Evolutionary conservation across 495 filamentous ascomycete species (phyloP), one percentile per base, ranked within the genome.

Genomic region (Staphylotrichum longicolle): DNA sequence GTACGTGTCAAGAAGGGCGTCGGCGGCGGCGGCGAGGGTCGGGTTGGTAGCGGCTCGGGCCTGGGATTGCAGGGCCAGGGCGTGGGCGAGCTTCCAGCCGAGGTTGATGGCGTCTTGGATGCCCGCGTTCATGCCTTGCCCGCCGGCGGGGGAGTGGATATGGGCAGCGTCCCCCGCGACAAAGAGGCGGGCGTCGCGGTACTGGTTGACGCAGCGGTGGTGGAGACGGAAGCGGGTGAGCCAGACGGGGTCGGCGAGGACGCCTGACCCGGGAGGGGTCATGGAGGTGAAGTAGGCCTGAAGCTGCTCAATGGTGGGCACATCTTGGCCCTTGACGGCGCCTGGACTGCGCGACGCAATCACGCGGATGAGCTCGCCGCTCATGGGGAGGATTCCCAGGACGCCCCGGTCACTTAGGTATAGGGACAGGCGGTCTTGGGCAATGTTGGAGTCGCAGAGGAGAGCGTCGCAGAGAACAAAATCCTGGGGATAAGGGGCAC

Each of bases 61-160:
- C 63, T 41, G 14, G 27, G 12, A 15, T 49, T 62, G 47, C 2
- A 57, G 40, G 10, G 63, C 41, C 0, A 82, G 58, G 5, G 73
- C 75, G 7, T 69, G 55, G 2, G 68, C 73, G 27, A 83, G 68
- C 63, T 82, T 83, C 85, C 85, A 88, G 8, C 77, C 80, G 0
- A 87, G 74, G 54, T 86, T 85, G 41, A 85, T 72, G 0, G 83
- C 75, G 54, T 87, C 84, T 44, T 82, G 78, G 33, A 86, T 81
- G 0, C 85, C 83, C 0, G 80, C 81, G 63, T 88, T 88, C 77
- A 87, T 81, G 3, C 85, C 85, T 55, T 84, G 83, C 1, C 80
- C 84, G 0, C 81, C 83, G 0, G 76, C 78, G 0, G 83, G 83
- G 40, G 77, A 81, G 65, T 85, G 82, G 35, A 80, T 83, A 62